A percentile compares a stretch with the other conserved stretches of the same genome.
These are phyloP conservation scores for Ilex paraguariensis DNA, from an alignment of 305 asterid species.

Conservation along the genomic window DNA sequence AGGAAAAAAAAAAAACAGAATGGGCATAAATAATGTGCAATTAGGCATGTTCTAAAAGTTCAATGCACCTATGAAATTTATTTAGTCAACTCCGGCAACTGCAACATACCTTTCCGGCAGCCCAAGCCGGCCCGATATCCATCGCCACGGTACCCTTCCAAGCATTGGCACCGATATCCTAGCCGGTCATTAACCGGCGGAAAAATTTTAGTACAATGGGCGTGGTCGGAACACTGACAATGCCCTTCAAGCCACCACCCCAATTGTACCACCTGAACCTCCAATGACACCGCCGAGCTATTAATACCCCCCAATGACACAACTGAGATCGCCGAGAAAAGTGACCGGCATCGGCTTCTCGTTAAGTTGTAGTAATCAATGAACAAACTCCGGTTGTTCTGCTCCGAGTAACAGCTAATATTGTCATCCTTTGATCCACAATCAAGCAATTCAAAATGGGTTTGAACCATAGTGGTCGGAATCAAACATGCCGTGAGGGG, in stretches of 20 bases:
- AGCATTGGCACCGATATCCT: constrained; percentile 60
- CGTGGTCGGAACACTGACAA: constrained; percentile 52
- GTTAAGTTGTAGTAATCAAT: constrained; percentile 33
- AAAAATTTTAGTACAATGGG: constrained; percentile 32
- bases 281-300: constrained; percentile 53
- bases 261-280: constrained; percentile 49
- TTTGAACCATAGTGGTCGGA: constrained; percentile 55
- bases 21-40: no score
- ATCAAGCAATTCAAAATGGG: constrained; percentile 54
- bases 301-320: constrained; percentile 25
- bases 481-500: constrained; percentile 38
- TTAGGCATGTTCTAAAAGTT: no score
- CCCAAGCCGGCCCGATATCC: constrained; percentile 59
- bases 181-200: constrained; percentile 18
- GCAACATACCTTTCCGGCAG: constrained; percentile 66
- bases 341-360: constrained; percentile 28
- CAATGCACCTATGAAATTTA: no score
- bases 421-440: constrained; percentile 35
- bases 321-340: constrained; percentile 66
- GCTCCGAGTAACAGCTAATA: constrained; percentile 64
- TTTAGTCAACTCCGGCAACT: no score
- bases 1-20: no score
- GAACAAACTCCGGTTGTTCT: constrained; percentile 29
- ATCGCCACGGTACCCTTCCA: constrained; percentile 61
- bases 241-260: constrained; percentile 79